Evolutionary conservation across 2,329 filamentous ascomycete species (phyloP), one percentile per base, ranked within the genome.

Genomic region (Fusarium drepaniforme): DNA sequence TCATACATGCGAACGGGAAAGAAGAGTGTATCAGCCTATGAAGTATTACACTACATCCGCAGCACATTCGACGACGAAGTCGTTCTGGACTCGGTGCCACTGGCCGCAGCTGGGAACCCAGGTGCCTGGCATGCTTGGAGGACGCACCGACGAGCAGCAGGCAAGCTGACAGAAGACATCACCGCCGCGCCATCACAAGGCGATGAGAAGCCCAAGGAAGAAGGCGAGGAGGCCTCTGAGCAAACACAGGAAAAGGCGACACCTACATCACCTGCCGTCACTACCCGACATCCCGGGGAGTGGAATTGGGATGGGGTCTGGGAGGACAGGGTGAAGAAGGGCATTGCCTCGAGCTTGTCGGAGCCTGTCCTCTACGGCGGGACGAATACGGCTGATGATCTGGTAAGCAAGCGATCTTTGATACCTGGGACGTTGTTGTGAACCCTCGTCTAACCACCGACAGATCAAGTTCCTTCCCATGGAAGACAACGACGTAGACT

Each of bases 271-370:
- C 51, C 68, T 12, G 21, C 67, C 13, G 63, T 46, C 25, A 49
- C 74, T 0, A 59, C 74, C 8, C 71, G 75, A 40, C 67, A 67
- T 35, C 95, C 95, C 0, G 94, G 93, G 8, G 93, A 97, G 78
- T 98, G 96, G 96, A 97, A 97, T 80, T 98, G 96, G 96, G 95
- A 98, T 79, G 96, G 96, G 0, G 96, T 98, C 0, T 99, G 96
- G 96, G 94, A 97, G 81, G 93, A 96, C 74, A 90, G 96, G 65
- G 96, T 98, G 1, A 92, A 91, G 82, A 94, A 93, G 82, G 93
- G 93, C 21, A 90, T 98, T 51, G 90, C 92, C 61, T 88, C 90
- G 12, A 97, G 95, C 79, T 84, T 95, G 60, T 94, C 94, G 1
- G 96, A 98, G 76, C 86, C 91, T 2, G 92, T 94, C 6, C 84